Conservation (phyloP, 2,329 filamentous ascomycete genomes). For the Nectriaceae sp. region DNA sequence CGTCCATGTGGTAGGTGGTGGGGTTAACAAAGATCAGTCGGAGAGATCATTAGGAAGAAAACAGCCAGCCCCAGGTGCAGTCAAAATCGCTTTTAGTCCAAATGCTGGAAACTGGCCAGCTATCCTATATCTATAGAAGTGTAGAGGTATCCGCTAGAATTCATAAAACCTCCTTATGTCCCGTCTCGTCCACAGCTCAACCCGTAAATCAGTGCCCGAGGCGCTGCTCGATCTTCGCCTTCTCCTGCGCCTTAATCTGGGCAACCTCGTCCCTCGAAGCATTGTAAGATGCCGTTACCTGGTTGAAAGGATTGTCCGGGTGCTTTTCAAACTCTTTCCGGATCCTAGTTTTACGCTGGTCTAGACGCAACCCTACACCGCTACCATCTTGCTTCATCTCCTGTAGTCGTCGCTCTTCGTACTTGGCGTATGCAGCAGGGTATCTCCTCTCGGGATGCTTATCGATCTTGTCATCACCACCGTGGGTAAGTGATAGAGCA, state of each 20-base stretch:
- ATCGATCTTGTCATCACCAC: slow-evolving; percentile 72
- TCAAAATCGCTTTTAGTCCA: not conserved
- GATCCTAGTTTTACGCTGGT: slow-evolving; percentile 84
- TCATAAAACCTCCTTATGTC: not conserved
- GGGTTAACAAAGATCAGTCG: too few relatives aligned
- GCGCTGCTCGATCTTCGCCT: slow-evolving; percentile 72
- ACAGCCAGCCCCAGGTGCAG: not conserved
- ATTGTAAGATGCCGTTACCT: slow-evolving; percentile 76
- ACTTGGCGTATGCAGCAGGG: slow-evolving; percentile 82
- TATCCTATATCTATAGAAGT: slow-evolving; percentile 19
- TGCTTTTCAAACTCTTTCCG: slow-evolving; percentile 93
- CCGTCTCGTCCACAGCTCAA: slow-evolving; percentile 1
- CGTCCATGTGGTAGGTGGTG: too few relatives aligned
- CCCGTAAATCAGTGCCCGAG: slow-evolving; percentile 45
- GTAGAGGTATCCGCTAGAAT: not conserved
- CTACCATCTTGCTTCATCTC: slow-evolving; percentile 85
- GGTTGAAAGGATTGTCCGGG: slow-evolving; percentile 94
- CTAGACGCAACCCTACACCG: slow-evolving; percentile 70
- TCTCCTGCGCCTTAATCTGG: slow-evolving; percentile 66
- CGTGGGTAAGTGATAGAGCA: slow-evolving; percentile 68
- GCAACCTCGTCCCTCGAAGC: slow-evolving; percentile 75
- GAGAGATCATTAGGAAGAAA: not conserved
- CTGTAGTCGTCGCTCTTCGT: slow-evolving; percentile 75
- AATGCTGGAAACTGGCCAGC: slow-evolving; percentile 16
- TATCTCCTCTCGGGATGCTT: slow-evolving; percentile 85